A percentile compares a stretch with the other conserved stretches of the same genome.
These are phyloP conservation scores for Thalassiosira mediterranea DNA, from an alignment of 352 stramenopile species.

Conservation along the genomic window DNA sequence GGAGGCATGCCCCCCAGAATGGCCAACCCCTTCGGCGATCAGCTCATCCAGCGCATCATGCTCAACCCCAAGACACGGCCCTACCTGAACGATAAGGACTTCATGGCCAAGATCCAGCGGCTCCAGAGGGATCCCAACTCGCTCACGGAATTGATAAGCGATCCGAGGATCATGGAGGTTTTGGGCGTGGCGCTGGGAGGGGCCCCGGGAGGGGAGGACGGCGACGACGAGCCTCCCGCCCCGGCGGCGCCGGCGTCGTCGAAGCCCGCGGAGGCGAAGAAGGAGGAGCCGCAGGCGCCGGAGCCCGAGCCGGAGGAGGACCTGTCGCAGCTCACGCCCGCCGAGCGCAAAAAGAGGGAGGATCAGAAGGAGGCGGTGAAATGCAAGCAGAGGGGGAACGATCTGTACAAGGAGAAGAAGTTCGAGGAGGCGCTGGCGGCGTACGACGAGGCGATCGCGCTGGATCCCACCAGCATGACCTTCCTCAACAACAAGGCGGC, in stretches of 20 bases:
- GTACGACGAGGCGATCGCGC: constrained; percentile 95
- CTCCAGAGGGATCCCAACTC: constrained; percentile 85
- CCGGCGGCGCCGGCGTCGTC: constrained; percentile 4
- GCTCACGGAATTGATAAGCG: constrained; percentile 76
- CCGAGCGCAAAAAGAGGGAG: constrained; percentile 79
- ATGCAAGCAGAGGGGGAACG: constrained; percentile 95
- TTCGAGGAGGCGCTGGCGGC: constrained; percentile 91
- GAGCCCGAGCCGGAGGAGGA: constrained; percentile 79
- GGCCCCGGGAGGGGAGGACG: constrained; percentile 19
- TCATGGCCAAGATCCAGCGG: constrained; percentile 88
- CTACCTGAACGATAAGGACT: constrained; percentile 91
- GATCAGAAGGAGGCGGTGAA: constrained; percentile 85
- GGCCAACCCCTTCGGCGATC: constrained; percentile 91
- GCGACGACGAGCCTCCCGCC: constrained; percentile 48
- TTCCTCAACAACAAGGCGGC: constrained; percentile 97
- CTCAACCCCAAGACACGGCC: constrained; percentile 82
- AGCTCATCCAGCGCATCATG: constrained; percentile 90
- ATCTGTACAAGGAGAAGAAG: constrained; percentile 96
- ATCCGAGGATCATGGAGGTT: constrained; percentile 87
- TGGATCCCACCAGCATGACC: constrained; percentile 95
- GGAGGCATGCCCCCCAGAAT: constrained; percentile 86
- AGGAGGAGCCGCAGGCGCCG: constrained; percentile 57
- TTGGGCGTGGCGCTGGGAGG: constrained; percentile 58
- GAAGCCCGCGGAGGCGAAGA: constrained; percentile 33
- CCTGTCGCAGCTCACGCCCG: constrained; percentile 79